These are phyloP conservation scores for Barnettozyma vustinii DNA, from an alignment of 805 yeast species.

Conservation along the genomic window DNA sequence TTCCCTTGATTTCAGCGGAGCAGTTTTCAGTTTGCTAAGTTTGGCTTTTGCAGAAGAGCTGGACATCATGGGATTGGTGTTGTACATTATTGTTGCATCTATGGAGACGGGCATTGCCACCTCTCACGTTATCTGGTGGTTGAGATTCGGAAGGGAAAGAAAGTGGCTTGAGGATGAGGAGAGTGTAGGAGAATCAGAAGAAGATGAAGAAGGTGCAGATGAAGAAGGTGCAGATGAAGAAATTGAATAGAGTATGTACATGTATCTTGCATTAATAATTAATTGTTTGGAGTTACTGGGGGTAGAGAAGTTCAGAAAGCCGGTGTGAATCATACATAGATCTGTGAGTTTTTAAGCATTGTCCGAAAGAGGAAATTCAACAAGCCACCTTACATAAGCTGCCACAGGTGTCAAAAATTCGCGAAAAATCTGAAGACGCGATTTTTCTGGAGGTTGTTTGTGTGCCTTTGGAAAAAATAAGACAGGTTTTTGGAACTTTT, in stretches of 20 bases:
- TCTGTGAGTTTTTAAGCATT: neutral
- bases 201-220: neutral
- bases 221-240: no score
- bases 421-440: neutral
- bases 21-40: conserved; percentile 67
- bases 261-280: no score
- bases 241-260: no score
- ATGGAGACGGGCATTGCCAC: conserved; percentile 73
- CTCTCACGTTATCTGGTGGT: conserved; percentile 68
- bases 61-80: conserved; percentile 74
- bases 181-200: conserved; percentile 5
- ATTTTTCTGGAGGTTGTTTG: neutral
- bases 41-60: conserved; percentile 56
- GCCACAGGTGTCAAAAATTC: neutral
- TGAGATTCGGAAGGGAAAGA: conserved; percentile 32
- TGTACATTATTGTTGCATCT: conserved; percentile 67
- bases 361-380: neutral
- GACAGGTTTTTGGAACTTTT: neutral
- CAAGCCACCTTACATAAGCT: neutral
- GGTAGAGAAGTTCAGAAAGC: no score
- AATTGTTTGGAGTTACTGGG: no score
- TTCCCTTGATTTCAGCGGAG: conserved; percentile 73
- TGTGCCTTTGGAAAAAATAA: neutral
- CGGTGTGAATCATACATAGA: no score
- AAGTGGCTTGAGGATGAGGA: neutral